Percentiles rank a stretch among this genome's conserved stretches.
phyloP scores from a whole-genome alignment of 306 rosid species.

The Trifolium repens region DNA sequence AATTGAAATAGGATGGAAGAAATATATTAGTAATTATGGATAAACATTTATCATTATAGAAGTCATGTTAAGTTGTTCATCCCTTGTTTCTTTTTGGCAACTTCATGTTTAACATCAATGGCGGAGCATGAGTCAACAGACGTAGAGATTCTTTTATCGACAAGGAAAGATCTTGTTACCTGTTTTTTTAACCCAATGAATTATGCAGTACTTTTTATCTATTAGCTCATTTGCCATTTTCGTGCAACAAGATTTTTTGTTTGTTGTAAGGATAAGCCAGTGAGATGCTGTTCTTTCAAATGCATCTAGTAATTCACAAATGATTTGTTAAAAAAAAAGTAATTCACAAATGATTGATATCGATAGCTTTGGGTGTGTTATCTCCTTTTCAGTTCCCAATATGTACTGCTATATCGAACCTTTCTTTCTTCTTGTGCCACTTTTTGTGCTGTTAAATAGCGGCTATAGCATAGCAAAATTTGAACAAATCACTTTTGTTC shows the following conservation, averaged over 20 bases:
- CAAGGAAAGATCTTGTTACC: too few relatives aligned
- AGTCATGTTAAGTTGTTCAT: slow-evolving; percentile 14
- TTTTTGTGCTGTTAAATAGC: too few relatives aligned
- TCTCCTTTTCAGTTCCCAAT: too few relatives aligned
- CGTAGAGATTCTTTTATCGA: too few relatives aligned
- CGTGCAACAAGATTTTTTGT: neutral
- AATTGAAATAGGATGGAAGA: too few relatives aligned
- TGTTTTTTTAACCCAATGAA: too few relatives aligned
- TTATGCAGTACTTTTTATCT: too few relatives aligned
- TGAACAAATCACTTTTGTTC: too few relatives aligned
- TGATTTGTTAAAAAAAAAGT: too few relatives aligned
- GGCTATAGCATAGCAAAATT: too few relatives aligned
- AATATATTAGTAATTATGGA: neutral
- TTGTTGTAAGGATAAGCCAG: slow-evolving; percentile 16
- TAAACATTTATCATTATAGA: slow-evolving; percentile 1
- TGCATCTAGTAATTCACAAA: slow-evolving; percentile 29
- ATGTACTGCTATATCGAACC: too few relatives aligned
- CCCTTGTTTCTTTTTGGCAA: slow-evolving; percentile 11
- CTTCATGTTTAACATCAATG: slow-evolving; percentile 40
- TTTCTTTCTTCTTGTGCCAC: too few relatives aligned
- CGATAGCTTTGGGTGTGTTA: slow-evolving; percentile 9
- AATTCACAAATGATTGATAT: slow-evolving; percentile 9
- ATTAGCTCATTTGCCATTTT: neutral
- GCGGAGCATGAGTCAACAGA: neutral
- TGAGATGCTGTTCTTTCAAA: slow-evolving; percentile 4